A percentile compares a stretch with the other conserved stretches of the same genome.
Conservation (phyloP, 257 asterid species). For the Solanum dulcamara region DNA sequence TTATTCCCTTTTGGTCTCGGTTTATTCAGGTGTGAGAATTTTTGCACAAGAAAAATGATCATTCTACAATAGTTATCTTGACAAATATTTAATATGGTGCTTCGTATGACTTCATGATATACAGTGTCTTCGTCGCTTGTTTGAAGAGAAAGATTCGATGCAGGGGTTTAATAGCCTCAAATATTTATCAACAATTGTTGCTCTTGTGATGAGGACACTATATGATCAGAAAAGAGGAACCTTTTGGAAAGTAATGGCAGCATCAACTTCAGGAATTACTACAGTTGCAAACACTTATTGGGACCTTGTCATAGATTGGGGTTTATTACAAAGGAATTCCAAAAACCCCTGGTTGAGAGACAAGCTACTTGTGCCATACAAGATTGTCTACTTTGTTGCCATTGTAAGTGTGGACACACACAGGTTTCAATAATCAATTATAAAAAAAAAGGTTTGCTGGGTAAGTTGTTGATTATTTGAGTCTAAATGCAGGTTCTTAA, state of each 20-base stretch:
- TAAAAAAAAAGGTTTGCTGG: not conserved
- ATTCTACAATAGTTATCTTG: not conserved
- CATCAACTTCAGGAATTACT: constrained; percentile 49
- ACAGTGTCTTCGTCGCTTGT: constrained; percentile 63
- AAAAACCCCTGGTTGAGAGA: constrained; percentile 78
- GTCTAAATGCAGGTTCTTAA: constrained; percentile 40
- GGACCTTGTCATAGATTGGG: constrained; percentile 81
- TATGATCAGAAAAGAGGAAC: constrained; percentile 11
- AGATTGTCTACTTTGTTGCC: constrained; percentile 55
- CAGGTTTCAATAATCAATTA: not conserved
- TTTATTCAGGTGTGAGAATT: constrained; percentile 41
- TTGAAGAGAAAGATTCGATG: constrained; percentile 35
- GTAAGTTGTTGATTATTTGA: not conserved
- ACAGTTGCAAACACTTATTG: constrained; percentile 57
- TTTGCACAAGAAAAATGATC: not conserved
- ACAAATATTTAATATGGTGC: not conserved
- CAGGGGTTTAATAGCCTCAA: constrained; percentile 51
- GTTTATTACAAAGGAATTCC: constrained; percentile 39
- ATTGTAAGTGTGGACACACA: constrained; percentile 33
- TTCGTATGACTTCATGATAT: not conserved
- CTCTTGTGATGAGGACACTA: constrained; percentile 54
- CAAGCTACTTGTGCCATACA: constrained; percentile 54
- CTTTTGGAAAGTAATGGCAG: constrained; percentile 39
- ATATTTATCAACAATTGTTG: constrained; percentile 52
- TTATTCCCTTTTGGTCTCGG: constrained; percentile 66